Percentiles rank a stretch among this genome's conserved stretches.
These are phyloP conservation scores for Cercophora newfieldiana DNA, from an alignment of 495 filamentous ascomycete genomes.

Conservation along the genomic window DNA sequence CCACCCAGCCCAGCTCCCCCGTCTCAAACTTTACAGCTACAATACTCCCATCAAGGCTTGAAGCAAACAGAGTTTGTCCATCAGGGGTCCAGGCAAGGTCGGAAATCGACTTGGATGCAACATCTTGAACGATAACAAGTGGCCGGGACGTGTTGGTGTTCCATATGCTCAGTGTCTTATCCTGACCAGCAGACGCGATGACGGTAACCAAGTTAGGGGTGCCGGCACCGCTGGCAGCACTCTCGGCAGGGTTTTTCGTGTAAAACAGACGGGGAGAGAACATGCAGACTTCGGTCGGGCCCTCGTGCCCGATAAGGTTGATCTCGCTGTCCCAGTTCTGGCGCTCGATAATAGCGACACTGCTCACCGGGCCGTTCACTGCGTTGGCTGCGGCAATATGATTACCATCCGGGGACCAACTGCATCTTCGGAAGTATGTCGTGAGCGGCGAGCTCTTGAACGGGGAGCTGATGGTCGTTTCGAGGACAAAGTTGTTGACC, in stretches of 20 bases:
- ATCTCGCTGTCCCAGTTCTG: conserved; percentile 94
- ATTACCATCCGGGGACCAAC: conserved; percentile 95
- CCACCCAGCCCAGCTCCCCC: conserved; percentile 55
- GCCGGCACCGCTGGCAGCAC: conserved; percentile 32
- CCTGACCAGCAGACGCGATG: conserved; percentile 93
- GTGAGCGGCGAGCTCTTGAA: conserved; percentile 89
- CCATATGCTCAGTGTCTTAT: conserved; percentile 94
- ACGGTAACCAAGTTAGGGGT: conserved; percentile 71
- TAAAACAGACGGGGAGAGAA: conserved; percentile 89
- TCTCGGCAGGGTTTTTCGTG: conserved; percentile 61
- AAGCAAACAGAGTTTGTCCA: conserved; percentile 80
- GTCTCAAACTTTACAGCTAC: conserved; percentile 59
- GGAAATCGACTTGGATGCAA: conserved; percentile 85
- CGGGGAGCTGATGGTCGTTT: conserved; percentile 78
- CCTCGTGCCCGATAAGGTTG: conserved; percentile 95
- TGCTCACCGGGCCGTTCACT: conserved; percentile 94
- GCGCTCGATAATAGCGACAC: conserved; percentile 92
- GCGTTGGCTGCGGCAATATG: conserved; percentile 97
- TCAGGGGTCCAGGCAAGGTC: conserved; percentile 96
- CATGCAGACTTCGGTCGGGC: conserved; percentile 92
- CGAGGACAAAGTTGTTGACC: conserved; percentile 89
- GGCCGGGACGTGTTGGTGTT: conserved; percentile 92
- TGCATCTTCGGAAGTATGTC: conserved; percentile 94
- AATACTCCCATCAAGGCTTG: conserved; percentile 85
- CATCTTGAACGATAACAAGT: conserved; percentile 81